Conservation (phyloP, 129 eudicot species). For the Rutidosis leptorrhynchoides region DNA sequence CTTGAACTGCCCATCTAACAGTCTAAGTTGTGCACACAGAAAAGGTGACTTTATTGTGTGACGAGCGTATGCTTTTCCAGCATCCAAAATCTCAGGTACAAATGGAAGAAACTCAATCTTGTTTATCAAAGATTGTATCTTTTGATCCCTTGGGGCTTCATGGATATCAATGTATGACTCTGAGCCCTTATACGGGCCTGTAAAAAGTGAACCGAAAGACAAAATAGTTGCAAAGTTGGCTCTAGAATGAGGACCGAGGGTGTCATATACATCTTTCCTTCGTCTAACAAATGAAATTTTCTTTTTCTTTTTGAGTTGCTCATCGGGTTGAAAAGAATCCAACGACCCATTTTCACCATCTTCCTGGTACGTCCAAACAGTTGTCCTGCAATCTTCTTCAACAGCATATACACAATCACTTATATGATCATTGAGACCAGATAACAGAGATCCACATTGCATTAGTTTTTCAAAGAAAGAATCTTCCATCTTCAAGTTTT, state of each 20-base stretch:
- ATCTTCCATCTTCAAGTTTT: constrained; percentile 34
- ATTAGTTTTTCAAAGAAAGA: constrained; percentile 42
- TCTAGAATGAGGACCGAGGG: constrained; percentile 71
- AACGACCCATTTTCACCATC: constrained; percentile 53
- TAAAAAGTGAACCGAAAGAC: constrained; percentile 81
- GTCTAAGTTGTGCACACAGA: constrained; percentile 88
- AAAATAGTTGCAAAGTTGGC: constrained; percentile 58
- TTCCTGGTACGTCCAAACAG: constrained; percentile 75
- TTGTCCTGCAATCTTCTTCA: constrained; percentile 82
- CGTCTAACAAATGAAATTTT: constrained; percentile 64
- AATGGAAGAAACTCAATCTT: constrained; percentile 77
- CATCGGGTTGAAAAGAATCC: constrained; percentile 93
- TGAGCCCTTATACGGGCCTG: constrained; percentile 77
- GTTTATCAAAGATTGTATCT: constrained; percentile 55
- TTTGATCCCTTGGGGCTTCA: constrained; percentile 60
- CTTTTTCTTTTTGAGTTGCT: constrained; percentile 71
- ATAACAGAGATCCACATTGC: constrained; percentile 67
- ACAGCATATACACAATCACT: constrained; percentile 67
- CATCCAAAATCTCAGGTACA: constrained; percentile 61
- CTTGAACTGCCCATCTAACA: constrained; percentile 95
- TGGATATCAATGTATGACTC: constrained; percentile 84
- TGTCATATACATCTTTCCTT: constrained; percentile 60
- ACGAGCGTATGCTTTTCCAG: constrained; percentile 63
- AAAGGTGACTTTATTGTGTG: constrained; percentile 60
- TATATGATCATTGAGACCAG: constrained; percentile 47